These are phyloP conservation scores for Phyllostachys edulis DNA, from an alignment of 176 grass and related monocot species.

Conservation along the genomic window DNA sequence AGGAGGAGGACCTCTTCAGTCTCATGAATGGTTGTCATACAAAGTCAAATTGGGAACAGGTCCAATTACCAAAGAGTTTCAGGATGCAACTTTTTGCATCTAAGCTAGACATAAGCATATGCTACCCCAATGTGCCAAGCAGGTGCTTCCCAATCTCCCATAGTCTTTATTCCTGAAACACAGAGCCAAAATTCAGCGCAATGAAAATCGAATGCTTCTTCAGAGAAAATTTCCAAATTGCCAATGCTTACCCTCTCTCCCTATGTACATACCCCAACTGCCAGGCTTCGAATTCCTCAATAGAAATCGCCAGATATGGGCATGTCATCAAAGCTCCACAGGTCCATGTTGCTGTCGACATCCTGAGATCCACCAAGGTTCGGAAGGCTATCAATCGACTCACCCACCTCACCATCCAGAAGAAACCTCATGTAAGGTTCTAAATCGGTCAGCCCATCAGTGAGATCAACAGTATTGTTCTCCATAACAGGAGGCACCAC, in stretches of 20 bases:
- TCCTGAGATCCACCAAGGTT: slow-evolving; percentile 50
- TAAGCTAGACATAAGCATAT: slow-evolving; percentile 36
- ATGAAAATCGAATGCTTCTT: neutral
- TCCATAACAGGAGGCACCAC: slow-evolving; percentile 31
- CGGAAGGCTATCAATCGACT: slow-evolving; percentile 57
- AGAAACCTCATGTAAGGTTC: slow-evolving; percentile 66
- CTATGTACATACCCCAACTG: slow-evolving; percentile 35
- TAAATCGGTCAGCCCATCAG: slow-evolving; percentile 52
- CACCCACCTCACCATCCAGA: slow-evolving; percentile 46
- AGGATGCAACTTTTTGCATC: slow-evolving; percentile 47
- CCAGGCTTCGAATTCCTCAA: slow-evolving; percentile 26
- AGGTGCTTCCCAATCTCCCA: slow-evolving; percentile 38
- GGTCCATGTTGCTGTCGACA: slow-evolving; percentile 46
- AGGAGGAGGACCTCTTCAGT: neutral
- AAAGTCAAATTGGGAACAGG: slow-evolving; percentile 34
- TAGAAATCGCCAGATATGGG: slow-evolving; percentile 34
- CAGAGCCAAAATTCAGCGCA: neutral
- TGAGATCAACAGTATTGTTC: slow-evolving; percentile 33
- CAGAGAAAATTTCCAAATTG: neutral
- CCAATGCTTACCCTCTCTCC: slow-evolving; percentile 34
- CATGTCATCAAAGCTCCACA: slow-evolving; percentile 89
- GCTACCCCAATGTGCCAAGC: slow-evolving; percentile 40
- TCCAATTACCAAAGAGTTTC: slow-evolving; percentile 30
- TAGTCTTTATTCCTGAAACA: slow-evolving; percentile 56
- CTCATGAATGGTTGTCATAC: slow-evolving; percentile 38